Conservation (phyloP, 345 rosid genomes). For the Viola odorata region DNA sequence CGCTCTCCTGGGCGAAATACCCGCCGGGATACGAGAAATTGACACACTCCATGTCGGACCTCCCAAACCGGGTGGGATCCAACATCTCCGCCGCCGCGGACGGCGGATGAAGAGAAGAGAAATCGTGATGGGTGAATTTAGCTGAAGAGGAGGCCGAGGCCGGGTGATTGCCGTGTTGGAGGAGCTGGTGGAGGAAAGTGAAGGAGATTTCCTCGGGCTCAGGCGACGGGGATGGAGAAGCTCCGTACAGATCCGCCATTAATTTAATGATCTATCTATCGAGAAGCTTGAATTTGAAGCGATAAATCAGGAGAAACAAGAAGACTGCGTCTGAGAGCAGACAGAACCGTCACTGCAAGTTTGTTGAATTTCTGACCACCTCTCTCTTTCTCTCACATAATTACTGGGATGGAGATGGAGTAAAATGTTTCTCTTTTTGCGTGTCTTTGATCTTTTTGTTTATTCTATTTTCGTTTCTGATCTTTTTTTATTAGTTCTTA, state of each 20-base stretch:
- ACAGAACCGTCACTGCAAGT: too few relatives aligned
- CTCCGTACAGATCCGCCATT: constrained; percentile 61
- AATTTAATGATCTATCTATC: not conserved
- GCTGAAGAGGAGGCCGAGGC: constrained; percentile 20
- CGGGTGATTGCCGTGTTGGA: constrained; percentile 20
- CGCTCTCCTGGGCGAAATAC: constrained; percentile 18
- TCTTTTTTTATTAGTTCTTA: not conserved
- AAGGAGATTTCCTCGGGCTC: constrained; percentile 47
- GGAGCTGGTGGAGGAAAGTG: constrained; percentile 37
- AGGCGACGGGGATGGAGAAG: constrained; percentile 22
- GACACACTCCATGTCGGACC: constrained; percentile 18
- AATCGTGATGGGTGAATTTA: constrained; percentile 17
- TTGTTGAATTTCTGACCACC: too few relatives aligned
- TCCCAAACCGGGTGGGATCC: constrained; percentile 20
- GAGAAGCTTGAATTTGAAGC: not conserved
- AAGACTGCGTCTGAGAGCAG: too few relatives aligned
- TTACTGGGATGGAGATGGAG: too few relatives aligned
- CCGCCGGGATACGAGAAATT: constrained; percentile 23
- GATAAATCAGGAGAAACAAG: too few relatives aligned
- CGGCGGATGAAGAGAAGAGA: constrained; percentile 24
- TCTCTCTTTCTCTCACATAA: too few relatives aligned
- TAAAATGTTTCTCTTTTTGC: too few relatives aligned
- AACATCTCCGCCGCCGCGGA: constrained; percentile 8
- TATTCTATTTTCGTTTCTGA: not conserved
- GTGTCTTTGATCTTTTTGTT: not conserved